These are phyloP conservation scores for Phytopythium chamaehyphon DNA, from an alignment of 352 stramenopile genomes.

Conservation along the genomic window DNA sequence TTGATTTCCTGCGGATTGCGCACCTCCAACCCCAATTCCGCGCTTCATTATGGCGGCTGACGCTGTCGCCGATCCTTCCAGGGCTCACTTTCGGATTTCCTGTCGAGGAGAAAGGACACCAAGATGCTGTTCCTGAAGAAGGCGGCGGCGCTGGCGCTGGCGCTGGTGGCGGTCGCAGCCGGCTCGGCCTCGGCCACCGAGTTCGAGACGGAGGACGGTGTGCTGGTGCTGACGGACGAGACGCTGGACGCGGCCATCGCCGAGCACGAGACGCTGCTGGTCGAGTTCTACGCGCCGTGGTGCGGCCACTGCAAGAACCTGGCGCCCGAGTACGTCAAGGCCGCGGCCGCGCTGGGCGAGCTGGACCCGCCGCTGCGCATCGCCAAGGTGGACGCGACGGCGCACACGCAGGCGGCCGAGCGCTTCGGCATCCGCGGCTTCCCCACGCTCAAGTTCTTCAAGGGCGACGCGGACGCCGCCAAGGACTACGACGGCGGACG, in stretches of 20 bases:
- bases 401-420: slow-evolving; percentile 71
- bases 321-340: slow-evolving; percentile 85
- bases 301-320: slow-evolving; percentile 87
- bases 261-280: slow-evolving; percentile 82
- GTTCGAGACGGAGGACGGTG: slow-evolving; percentile 87
- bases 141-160: slow-evolving; percentile 34
- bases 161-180: slow-evolving; percentile 44
- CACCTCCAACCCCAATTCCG: too few relatives aligned
- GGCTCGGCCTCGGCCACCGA: slow-evolving; percentile 34
- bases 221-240: slow-evolving; percentile 89
- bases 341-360: slow-evolving; percentile 77
- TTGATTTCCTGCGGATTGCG: too few relatives aligned
- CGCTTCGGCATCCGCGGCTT: slow-evolving; percentile 86
- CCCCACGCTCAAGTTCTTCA: slow-evolving; percentile 93
- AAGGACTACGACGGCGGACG: slow-evolving; percentile 90
- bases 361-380: slow-evolving; percentile 72
- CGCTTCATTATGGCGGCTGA: too few relatives aligned
- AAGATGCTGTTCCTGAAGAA: slow-evolving; percentile 72
- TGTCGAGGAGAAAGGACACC: neutral
- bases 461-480: slow-evolving; percentile 66
- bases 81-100: slow-evolving; percentile 22
- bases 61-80: too few relatives aligned
- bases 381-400: slow-evolving; percentile 88
- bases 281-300: slow-evolving; percentile 88
- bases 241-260: slow-evolving; percentile 89